phyloP scores from a whole-genome alignment of 192 early-diverging fungal genomes.

The Coemansia aciculifera region DNA sequence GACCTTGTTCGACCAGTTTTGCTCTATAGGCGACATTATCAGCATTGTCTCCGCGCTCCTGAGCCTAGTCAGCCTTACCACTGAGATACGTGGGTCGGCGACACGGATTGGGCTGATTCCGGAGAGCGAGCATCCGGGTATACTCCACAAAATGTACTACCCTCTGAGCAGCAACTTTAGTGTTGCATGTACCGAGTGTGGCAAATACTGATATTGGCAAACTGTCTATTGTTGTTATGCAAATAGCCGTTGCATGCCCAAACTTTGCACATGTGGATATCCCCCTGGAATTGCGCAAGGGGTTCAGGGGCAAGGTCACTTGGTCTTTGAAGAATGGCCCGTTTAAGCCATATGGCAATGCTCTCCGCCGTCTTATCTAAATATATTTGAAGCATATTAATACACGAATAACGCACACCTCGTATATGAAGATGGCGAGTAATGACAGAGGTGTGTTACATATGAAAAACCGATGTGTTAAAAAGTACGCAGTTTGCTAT shows the following conservation, averaged over 20 bases:
- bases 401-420: neutral
- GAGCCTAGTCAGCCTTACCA: neutral
- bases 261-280: neutral
- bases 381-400: neutral
- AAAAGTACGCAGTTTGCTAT: too few species aligned
- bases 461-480: too few species aligned
- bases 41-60: neutral
- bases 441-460: too few species aligned
- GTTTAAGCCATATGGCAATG: neutral
- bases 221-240: neutral
- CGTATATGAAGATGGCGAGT: neutral
- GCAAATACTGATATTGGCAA: neutral
- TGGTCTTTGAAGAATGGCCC: neutral
- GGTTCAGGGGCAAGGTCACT: neutral
- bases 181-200: neutral
- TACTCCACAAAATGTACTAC: neutral
- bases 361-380: neutral
- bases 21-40: neutral
- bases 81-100: neutral
- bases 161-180: neutral
- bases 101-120: neutral
- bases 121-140: neutral
- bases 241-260: neutral
- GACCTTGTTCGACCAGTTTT: neutral
- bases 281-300: neutral